phyloP scores from a whole-genome alignment of 768 basidiomycete genomes.

The Macrolepiota albuminosa region DNA sequence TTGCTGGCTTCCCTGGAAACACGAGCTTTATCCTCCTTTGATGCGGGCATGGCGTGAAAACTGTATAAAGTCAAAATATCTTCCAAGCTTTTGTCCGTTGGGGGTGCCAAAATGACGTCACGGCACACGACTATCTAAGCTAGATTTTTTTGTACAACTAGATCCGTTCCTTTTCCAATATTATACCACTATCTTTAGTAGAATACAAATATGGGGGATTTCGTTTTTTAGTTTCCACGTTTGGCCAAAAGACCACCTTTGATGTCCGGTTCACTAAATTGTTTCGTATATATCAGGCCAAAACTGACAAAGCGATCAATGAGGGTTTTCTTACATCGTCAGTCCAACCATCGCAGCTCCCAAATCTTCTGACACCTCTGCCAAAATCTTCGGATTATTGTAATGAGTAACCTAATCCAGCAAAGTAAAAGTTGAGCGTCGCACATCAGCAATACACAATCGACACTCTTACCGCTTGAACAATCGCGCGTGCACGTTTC shows the following conservation, averaged over 20 bases:
- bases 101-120: neutral
- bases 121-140: neutral
- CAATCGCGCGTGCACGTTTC: slow-evolving; percentile 91
- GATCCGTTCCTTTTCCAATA: neutral
- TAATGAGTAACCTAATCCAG: slow-evolving; percentile 74
- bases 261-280: slow-evolving; percentile 52
- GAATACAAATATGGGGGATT: neutral
- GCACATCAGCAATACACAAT: neutral
- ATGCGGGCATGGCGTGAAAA: neutral
- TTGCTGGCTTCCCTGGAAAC: slow-evolving; percentile 1
- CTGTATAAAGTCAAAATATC: neutral
- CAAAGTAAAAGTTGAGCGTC: slow-evolving; percentile 6
- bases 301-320: neutral
- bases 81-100: neutral
- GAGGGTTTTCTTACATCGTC: slow-evolving; percentile 62
- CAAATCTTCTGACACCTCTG: slow-evolving; percentile 84
- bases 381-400: slow-evolving; percentile 90
- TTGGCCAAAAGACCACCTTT: slow-evolving; percentile 67
- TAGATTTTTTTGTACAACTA: neutral
- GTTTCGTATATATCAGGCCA: neutral
- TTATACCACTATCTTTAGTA: neutral
- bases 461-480: slow-evolving; percentile 69
- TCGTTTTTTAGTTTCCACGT: slow-evolving; percentile 57
- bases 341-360: slow-evolving; percentile 94
- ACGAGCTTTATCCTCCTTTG: neutral